Base-by-base conservation (phyloP, 352 stramenopile genomes). In the Globisporangium cylindrosporum region DNA sequence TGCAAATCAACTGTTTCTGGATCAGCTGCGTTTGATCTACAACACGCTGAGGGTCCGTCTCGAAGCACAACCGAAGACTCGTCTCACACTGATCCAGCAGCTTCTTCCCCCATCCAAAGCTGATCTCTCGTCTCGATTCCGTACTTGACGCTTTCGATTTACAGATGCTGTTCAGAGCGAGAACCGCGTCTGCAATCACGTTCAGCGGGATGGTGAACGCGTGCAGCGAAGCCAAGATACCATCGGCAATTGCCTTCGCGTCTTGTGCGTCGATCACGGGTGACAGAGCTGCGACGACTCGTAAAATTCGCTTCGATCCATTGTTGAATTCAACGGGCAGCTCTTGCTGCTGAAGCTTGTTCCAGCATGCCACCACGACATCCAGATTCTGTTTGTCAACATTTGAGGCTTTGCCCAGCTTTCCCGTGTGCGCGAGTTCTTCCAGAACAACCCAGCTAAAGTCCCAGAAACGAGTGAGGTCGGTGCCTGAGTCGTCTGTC, bases 391-490 rank as follows among this genome's bases (percentile, higher is more conserved):
- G 68, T 43, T 92, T 70, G 32, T 91, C 83, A 1, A 73, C 76
- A n/a, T 77, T 76, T 1, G 77, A 73, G 14, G 80, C 77, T 27
- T 91, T 77, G 29, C 90, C 73, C 1, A 94, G 69, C 49, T 85
- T 80, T 9, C 79, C 80, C 0, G 79, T 82, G 55, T 84, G 78
- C 3, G 88, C 83, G 1, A 96, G 67, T 48, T 96, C 88, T 60
- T 96, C 88, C 36, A 96, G 64, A 1, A 94, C 67, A 55, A 94
- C 80, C 88, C 88, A 96, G 43, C 88, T 93, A 67, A 94, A 93
- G 1, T 80, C 75, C 86, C 88, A 95, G 63, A 88, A 94, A 12
- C 70, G 69, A 18, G 73, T 84, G 29, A 84, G 70, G 29, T 69
- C 51, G 25, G 75, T 38, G 9, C 85, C 76, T 7, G 80, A 69